Evolutionary conservation across 495 filamentous ascomycete species (phyloP), one percentile per base, ranked within the genome.

Genomic region (Aspergillus conjunctus): DNA sequence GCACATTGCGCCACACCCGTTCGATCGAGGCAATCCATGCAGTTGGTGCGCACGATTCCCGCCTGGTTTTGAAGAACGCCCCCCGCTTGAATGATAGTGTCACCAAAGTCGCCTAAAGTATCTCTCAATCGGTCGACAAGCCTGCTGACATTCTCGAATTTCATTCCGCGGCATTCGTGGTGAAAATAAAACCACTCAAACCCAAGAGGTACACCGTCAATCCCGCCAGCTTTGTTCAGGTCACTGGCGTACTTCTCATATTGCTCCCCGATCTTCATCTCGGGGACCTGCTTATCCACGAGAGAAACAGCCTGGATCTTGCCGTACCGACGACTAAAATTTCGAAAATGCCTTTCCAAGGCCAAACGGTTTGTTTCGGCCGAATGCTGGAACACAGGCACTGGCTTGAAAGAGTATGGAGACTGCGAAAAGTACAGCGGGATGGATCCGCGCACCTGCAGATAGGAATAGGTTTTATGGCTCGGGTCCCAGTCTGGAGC

Each of bases 171-270:
- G 67, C 93, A 98, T 26, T 88, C 87, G 18, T 82, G 79, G 67
- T 97, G 93, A 68, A 98, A 98, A 65, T 97, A 94, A 60, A 97
- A 98, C 94, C 94, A 98, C 70, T 93, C 91, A 65, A 94, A 92
- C 1, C 75, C 81, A 32, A 94, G 72, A n/a, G 69, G 69, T 2
- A 75, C 70, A 21, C 75, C 82, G 50, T 84, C 80, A 32, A 83
- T 76, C 0, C 81, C 80, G 4, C 79, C 75, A 32, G 83, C 76
- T n/a, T 86, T 73, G 59, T 92, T 92, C 39, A 94, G 73, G 15
- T 72, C 68, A 20, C 83, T 68, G 0, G 85, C 81, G 54, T 82
- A 84, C 55, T 83, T 79, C 65, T 94, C 83, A 66, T 91, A 98
- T 60, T 85, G 80, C 48, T 88, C 83, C 20, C 91, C 93, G 15